Evolutionary conservation across 1,284 basidiomycete genomes (phyloP).

Genomic region (Fomes fomentarius): DNA sequence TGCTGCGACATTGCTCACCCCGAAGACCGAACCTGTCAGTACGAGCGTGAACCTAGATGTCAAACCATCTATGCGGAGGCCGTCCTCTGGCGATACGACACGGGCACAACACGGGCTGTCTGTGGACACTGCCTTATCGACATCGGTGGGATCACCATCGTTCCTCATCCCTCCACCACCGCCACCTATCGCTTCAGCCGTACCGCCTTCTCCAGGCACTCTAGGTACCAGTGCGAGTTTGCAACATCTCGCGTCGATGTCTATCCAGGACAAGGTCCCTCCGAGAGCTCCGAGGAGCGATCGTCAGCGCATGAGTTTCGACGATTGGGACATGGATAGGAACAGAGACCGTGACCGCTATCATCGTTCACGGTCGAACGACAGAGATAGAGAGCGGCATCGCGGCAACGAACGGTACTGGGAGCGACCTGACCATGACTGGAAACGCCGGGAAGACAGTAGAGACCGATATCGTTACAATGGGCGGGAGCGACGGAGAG

Average conservation of each 20-base stretch:
- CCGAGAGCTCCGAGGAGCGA: not conserved
- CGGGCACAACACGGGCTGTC: not conserved
- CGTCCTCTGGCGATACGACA: not conserved
- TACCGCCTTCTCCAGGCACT: not conserved
- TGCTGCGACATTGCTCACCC: too few relatives aligned
- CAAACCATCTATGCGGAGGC: not conserved
- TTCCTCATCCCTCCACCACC: not conserved
- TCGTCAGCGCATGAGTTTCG: not conserved
- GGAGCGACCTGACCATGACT: not conserved
- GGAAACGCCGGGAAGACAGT: not conserved
- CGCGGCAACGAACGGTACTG: slow-evolving; percentile 3
- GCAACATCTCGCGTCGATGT: not conserved
- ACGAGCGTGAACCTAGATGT: too few relatives aligned
- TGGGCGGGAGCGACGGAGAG: not conserved
- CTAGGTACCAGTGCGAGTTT: not conserved
- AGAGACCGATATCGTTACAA: not conserved
- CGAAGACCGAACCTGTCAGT: too few relatives aligned
- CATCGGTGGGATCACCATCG: not conserved
- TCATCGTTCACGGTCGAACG: not conserved
- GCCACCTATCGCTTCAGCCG: not conserved
- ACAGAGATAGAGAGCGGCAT: not conserved
- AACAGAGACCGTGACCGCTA: slow-evolving; percentile 3
- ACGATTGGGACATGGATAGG: slow-evolving; percentile 2
- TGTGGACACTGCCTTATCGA: not conserved
- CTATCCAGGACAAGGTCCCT: not conserved